Evolutionary conservation across 345 rosid genomes (phyloP).

Genomic region (Pistacia atlantica): DNA sequence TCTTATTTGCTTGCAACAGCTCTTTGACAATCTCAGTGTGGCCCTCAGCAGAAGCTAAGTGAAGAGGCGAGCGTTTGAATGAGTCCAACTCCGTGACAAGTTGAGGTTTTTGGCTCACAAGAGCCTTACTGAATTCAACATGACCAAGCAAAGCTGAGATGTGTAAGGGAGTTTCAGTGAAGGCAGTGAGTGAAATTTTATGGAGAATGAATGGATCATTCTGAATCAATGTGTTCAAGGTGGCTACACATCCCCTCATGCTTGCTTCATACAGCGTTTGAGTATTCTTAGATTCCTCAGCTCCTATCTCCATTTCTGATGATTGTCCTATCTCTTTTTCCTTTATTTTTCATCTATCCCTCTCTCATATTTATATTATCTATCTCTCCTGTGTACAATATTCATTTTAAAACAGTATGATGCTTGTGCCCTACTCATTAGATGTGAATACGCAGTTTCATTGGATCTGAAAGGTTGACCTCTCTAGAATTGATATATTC

Average conservation of each 20-base stretch:
- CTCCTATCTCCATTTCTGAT: too few relatives aligned
- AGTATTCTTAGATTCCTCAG: background rate
- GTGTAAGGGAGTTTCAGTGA: slow-evolving; percentile 23
- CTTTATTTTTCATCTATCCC: too few relatives aligned
- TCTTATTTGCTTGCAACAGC: slow-evolving; percentile 7
- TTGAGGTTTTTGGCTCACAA: slow-evolving; percentile 16
- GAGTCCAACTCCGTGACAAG: slow-evolving; percentile 24
- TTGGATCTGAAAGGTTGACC: too few relatives aligned
- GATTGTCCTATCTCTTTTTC: too few relatives aligned
- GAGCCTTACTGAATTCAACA: slow-evolving; percentile 10
- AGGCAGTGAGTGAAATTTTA: slow-evolving; percentile 13
- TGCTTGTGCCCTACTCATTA: too few relatives aligned
- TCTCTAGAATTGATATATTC: too few relatives aligned
- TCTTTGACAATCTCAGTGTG: slow-evolving; percentile 16
- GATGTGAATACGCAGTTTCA: too few relatives aligned
- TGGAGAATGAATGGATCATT: slow-evolving; percentile 21
- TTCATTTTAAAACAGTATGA: too few relatives aligned
- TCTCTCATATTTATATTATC: too few relatives aligned
- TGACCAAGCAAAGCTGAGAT: slow-evolving; percentile 28
- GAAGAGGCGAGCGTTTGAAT: slow-evolving; percentile 26
- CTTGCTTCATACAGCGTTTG: slow-evolving; percentile 20
- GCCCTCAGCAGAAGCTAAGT: slow-evolving; percentile 31
- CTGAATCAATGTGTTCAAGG: slow-evolving; percentile 16
- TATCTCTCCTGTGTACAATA: too few relatives aligned
- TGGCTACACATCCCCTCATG: slow-evolving; percentile 12